Evolutionary conservation across 2,329 filamentous ascomycete species (phyloP), one percentile per base, ranked within the genome.

Genomic region (Clathrospora elynae): DNA sequence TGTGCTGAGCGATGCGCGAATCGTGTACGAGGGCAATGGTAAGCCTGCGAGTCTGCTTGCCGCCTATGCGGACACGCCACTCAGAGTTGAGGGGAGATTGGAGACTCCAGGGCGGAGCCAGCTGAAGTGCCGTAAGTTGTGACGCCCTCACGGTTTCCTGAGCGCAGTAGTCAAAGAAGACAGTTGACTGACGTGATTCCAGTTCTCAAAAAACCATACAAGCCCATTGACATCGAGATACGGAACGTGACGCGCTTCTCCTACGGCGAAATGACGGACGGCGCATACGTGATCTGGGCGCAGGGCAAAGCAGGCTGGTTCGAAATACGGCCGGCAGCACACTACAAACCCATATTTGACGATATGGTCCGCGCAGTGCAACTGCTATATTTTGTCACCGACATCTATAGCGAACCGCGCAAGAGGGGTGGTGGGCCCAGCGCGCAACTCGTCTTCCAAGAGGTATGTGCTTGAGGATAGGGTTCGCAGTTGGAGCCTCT

Each of bases 271-370:
- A 70, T 83, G 9, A 81, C 85, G 20, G 77, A 80, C 35, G 76
- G 76, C 0, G 73, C 75, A 12, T 75, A 80, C 3, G 74, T 80
- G n/a, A 72, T 87, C 19, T 90, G 86, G 86, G 82, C 85, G 1
- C 74, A 77, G 19, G 83, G 83, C 24, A 66, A 74, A 39, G 78
- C 83, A 9, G 86, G 85, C 30, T 89, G 85, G 84, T 88, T 82
- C 61, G 80, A 85, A 59, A 77, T 90, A 28, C 73, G 73, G 20
- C 85, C 87, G 1, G 73, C 79, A n/a, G 60, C 72, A 7, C 65
- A 70, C 2, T 90, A 88, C 63, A 69, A 71, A 35, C 56, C 68
- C 5, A 80, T 81, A 18, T 84, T 80, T 65, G 68, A 77, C 19
- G 73, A 77, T 33, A 86, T 87, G 75, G 75, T 78, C 36, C 77